Percentiles rank a stretch among this genome's conserved stretches.
These are phyloP conservation scores for Leccinum pseudoinsigne DNA, from an alignment of 1,284 basidiomycete species.

Conservation along the genomic window DNA sequence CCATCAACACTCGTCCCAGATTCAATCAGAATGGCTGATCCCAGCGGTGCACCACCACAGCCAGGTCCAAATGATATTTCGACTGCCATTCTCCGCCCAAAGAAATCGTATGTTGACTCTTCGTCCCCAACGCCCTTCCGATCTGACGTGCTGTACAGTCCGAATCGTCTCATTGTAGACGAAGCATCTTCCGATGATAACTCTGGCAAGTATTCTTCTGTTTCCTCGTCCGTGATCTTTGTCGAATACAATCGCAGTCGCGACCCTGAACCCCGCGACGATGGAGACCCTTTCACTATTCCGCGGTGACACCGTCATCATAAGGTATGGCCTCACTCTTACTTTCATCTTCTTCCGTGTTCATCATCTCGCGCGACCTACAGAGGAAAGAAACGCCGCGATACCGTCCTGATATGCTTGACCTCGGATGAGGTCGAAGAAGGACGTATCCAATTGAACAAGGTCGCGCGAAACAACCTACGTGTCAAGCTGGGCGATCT, in stretches of 20 bases:
- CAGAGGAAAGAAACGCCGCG: conserved; percentile 93
- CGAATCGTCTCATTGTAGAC: conserved; percentile 94
- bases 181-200: conserved; percentile 92
- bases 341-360: conserved; percentile 1
- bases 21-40: conserved; percentile 59
- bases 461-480: conserved; percentile 97
- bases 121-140: not conserved
- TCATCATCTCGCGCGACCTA: conserved; percentile 12
- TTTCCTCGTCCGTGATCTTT: not conserved
- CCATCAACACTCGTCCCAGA: conserved; percentile 12
- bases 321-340: conserved; percentile 57
- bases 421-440: conserved; percentile 97
- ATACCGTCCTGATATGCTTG: conserved; percentile 95
- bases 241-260: conserved; percentile 52
- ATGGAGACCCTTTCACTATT: conserved; percentile 97
- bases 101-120: conserved; percentile 83
- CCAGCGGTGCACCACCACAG: conserved; percentile 74
- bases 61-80: conserved; percentile 82
- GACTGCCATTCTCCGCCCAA: conserved; percentile 92
- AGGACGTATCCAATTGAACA: conserved; percentile 98
- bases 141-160: conserved; percentile 48
- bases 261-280: conserved; percentile 92
- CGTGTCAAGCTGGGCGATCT: conserved; percentile 98
- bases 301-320: conserved; percentile 92
- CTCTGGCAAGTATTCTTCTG: conserved; percentile 59